Percentiles rank a stretch among this genome's conserved stretches.
Conservation (phyloP, 768 basidiomycete species). For the Rhodocollybia butyracea region DNA sequence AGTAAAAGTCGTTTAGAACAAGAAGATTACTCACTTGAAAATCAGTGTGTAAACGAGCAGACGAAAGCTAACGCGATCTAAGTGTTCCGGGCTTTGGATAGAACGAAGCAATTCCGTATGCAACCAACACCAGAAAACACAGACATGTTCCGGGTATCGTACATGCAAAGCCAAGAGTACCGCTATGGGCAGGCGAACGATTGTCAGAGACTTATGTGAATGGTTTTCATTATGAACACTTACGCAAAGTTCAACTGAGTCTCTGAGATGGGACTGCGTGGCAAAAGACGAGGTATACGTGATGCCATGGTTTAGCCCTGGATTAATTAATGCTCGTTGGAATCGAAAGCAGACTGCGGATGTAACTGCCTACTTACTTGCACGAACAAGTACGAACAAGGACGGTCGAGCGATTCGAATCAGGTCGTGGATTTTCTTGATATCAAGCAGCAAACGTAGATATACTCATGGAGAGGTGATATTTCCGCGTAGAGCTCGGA, state of each 20-base stretch:
- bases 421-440: no score
- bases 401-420: no score
- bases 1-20: background rate
- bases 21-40: slow-evolving; percentile 15
- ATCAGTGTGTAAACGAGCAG: slow-evolving; percentile 17
- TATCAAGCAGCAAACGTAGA: no score
- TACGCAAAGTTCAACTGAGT: background rate
- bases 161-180: background rate
- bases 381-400: no score
- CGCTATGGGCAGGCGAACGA: no score
- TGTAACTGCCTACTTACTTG: no score
- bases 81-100: slow-evolving; percentile 5
- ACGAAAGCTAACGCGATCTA: slow-evolving; percentile 22
- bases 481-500: no score
- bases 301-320: background rate
- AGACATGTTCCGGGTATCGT: slow-evolving; percentile 15
- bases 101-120: slow-evolving; percentile 11
- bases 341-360: no score
- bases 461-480: no score
- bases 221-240: background rate
- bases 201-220: background rate
- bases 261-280: background rate
- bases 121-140: slow-evolving; percentile 15
- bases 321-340: background rate
- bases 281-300: background rate